Conservation (phyloP, 2,329 filamentous ascomycete genomes). For the Podosphaera fusca region DNA sequence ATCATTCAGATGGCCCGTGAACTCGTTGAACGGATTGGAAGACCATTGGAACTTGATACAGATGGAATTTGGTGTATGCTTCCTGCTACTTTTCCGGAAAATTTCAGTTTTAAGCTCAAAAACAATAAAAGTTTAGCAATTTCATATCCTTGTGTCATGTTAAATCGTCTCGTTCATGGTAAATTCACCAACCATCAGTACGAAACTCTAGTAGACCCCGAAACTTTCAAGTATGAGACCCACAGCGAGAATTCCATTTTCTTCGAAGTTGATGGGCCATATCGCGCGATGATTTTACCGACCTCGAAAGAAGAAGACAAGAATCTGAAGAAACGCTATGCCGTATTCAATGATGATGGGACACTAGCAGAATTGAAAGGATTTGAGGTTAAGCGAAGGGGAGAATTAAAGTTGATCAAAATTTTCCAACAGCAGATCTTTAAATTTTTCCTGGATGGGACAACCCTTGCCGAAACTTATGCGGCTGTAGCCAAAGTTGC, state of each 20-base stretch:
- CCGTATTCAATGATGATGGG: constrained; percentile 95
- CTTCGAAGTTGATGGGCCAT: constrained; percentile 95
- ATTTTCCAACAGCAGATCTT: constrained; percentile 99
- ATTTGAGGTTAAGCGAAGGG: constrained; percentile 91
- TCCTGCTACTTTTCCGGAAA: constrained; percentile 86
- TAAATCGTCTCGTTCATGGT: constrained; percentile 89
- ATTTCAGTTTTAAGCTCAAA: constrained; percentile 82
- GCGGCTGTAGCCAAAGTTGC: constrained; percentile 79
- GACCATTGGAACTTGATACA: constrained; percentile 84
- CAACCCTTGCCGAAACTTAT: constrained; percentile 74
- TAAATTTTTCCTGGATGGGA: constrained; percentile 93
- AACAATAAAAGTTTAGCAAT: constrained; percentile 93
- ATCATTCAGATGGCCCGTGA: constrained; percentile 94
- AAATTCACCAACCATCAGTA: constrained; percentile 96
- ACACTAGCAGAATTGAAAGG: constrained; percentile 89
- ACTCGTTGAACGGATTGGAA: constrained; percentile 76
- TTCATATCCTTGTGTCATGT: constrained; percentile 95
- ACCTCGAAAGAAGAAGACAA: constrained; percentile 98
- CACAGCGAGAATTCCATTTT: constrained; percentile 98
- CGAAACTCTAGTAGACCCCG: constrained; percentile 61
- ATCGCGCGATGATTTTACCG: constrained; percentile 89
- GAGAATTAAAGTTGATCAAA: constrained; percentile 97
- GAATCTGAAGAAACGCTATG: constrained; percentile 97
- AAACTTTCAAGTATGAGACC: constrained; percentile 76
- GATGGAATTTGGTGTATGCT: constrained; percentile 99